Percentiles rank a stretch among this genome's conserved stretches.
Conservation (phyloP, 73 alveolate species). For the Tetrahymena borealis region DNA sequence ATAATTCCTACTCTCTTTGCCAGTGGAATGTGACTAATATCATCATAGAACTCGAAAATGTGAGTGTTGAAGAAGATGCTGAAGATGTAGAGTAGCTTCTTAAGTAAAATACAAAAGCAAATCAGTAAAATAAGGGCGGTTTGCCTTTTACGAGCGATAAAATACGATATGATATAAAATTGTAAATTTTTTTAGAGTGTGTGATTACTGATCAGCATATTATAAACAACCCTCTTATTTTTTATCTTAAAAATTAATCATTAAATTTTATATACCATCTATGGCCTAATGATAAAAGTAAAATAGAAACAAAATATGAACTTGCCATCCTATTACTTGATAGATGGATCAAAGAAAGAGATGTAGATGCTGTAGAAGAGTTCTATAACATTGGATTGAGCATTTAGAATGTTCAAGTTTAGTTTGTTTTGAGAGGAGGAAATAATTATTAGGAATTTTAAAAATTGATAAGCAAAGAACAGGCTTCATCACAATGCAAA, state of each 20-base stretch:
- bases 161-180: background rate
- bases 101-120: background rate
- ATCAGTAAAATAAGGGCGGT: background rate
- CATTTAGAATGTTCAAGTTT: background rate
- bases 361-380: background rate
- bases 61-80: background rate
- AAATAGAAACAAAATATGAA: background rate
- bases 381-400: background rate
- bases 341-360: background rate
- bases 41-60: background rate
- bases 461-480: background rate
- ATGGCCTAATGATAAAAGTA: background rate
- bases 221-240: background rate
- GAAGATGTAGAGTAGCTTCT: background rate
- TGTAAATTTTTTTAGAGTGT: background rate
- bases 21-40: background rate
- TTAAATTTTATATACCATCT: background rate
- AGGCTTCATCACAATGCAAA: background rate
- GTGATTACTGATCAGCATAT: background rate
- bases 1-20: background rate
- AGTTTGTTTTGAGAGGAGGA: background rate
- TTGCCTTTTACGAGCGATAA: background rate
- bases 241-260: background rate
- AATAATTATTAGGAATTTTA: background rate
- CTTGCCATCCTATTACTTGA: background rate